Evolutionary conservation across 345 rosid genomes (phyloP), one percentile per base, ranked within the genome.

Genomic region (Pistacia vera): DNA sequence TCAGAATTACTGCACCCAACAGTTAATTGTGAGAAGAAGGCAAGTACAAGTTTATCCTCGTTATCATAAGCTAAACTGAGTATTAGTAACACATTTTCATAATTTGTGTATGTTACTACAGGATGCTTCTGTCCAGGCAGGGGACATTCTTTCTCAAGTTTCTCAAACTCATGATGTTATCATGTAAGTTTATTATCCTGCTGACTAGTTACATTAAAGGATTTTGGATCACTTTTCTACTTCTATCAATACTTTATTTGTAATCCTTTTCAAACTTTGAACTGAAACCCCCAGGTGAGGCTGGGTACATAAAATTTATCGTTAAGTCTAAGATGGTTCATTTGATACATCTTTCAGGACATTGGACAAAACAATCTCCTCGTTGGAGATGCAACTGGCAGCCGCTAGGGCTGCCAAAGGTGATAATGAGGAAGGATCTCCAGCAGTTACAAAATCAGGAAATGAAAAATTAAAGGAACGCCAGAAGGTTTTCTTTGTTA

Each of bases 111-210:
- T 75, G 33, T 17, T 75, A 41, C 81, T 70, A 61, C 78, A 86
- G 97, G 91, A 81, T 79, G 79, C 79, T 77, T 89, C 79, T 70
- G 74, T 78, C 36, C 84, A 78, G 86, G 83, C 86, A 49, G 87
- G 88, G 58, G 97, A 96, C 80, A 92, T 93, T 80, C 83, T 90
- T 78, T 96, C 97, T 77, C 95, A 84, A 82, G 97, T 96, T 79
- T 86, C 95, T n/a, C 97, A 92, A 85, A 91, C 98, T 77, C 97
- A 86, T 82, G 89, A 92, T 81, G 91, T 92, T 66, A 92, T 93
- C 87, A 78, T 86, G 99, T 93, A 89, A 86, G 86, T 77, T 69
- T 48, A 74, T 35, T 48, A 30, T 68, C 77, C 44, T 44, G 60
- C 35, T 68, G 66, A 64, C 59, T 67, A 11, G 5, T 80, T 66